Evolutionary conservation across 352 stramenopile species (phyloP), one percentile per base, ranked within the genome.

Genomic region (Pythium rhizo-oryzae): DNA sequence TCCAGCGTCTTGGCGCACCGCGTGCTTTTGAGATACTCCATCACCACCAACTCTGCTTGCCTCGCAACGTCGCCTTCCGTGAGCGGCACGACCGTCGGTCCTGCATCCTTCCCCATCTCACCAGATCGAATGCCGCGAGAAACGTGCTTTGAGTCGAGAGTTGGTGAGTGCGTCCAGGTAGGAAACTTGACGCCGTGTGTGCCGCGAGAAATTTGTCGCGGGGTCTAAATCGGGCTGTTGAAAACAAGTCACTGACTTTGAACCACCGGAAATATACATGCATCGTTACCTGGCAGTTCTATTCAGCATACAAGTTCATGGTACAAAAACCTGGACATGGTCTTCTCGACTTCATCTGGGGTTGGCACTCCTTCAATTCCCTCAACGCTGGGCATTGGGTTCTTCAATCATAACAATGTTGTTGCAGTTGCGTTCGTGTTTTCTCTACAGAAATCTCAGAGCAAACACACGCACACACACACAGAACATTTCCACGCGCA

Each of bases 1-100:
- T 91, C 75, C 28, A 94, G 67, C 21, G 84, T 78, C 51, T 78
- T 81, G 4, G 77, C 61, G 59, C 77, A 91, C 28, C 81, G 82
- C 55, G 59, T 83, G 41, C 62, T 82, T 67, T 89, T 89, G 8
- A 94, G 71, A 56, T 77, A 92, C 35, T 94, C 84, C 75, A 90
- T 80, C 39, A 87, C 81, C 7, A 94, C 75, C 53, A 92, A 59
- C 58, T 94, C 81, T 1, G 82, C 80, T 62, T 92, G 84, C 7
- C 80, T 72, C 9, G 77, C 73, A 18, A 90, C 69, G 66, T 92
- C 84, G 16, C 50, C 47, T 8, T 65, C 62, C 3, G 7, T 61
- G 8, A 80, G 18, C 44, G 50, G 37, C 16, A 37, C 39, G 0
- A 28, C 28, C 4, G 25, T 44, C 8, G 56, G 25, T 1, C 46